Evolutionary conservation across 2,329 filamentous ascomycete species (phyloP), one percentile per base, ranked within the genome.

Genomic region (Phaeosphaeriaceae sp.): DNA sequence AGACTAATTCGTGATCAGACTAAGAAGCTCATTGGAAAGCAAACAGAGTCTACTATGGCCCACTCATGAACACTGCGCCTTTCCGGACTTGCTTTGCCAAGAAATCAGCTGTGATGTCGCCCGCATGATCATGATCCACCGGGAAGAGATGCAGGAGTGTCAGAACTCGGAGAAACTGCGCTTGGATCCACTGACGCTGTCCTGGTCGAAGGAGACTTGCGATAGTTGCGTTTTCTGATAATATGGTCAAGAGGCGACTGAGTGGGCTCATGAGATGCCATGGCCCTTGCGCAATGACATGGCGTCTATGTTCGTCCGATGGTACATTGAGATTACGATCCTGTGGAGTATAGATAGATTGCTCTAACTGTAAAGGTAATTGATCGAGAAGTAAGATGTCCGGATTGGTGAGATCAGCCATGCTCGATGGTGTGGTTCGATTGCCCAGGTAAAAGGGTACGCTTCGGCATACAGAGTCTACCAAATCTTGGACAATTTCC

Each of bases 221-320:
- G 13, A 49, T 44, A 24, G n/a, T n/a, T 4, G 19, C 2, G 13
- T 55, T 24, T 58, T 58, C 56, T 24, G 40, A 51, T 9, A 54
- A 48, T 2, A 58, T 25, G 7, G 47, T n/a, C 31, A 58, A 22
- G 15, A 54, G 47, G 40, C 22, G 47, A 33, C 51, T 58, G 21
- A 54, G 48, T 17, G 56, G 47, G 41, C 36, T 48, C 51, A 58
- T 55, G 17, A 52, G 25, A 20, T 57, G 54, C 54, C 54, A 57
- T 7, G 54, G 48, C 27, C 54, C 54, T 53, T 53, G 49, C 10
- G 54, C 54, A 19, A 57, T 57, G 17, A 57, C 25, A 44, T 57
- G 49, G 21, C 33, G 49, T 20, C 27, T 47, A 27, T 57, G 54
- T 20, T 57, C 36, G 27, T 57, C 48, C 44, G 53, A 54, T 27